Base-by-base conservation (phyloP, 305 asterid genomes). In the Stenogyne calaminthoides region DNA sequence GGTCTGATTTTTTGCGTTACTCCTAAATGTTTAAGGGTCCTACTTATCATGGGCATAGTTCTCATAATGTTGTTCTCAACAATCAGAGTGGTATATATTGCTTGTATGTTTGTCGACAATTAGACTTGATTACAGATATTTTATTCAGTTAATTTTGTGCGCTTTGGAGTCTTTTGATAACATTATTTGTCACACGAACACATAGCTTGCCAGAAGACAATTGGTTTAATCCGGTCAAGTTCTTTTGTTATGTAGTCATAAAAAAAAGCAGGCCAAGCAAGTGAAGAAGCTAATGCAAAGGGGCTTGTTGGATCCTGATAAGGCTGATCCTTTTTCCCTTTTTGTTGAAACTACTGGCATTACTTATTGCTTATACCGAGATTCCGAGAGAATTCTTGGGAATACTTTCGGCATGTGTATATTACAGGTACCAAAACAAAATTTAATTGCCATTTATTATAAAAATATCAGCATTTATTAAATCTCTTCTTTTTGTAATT, bases 381-480 rank as follows among this genome's bases (percentile, higher is more conserved):
- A 95, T 78, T 92, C 99, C 2, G 96, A 95, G 82, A 86, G 94
- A 81, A 78, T 92, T 78, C 95, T 92, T 42, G 98, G 99, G 11
- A 91, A 95, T 77, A 95, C 99, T 19, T 95, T 86, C 75, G 97
- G 92, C 87, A 92, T 95, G 99, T 95, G 99, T 81, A 81, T 95
- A 82, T 84, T 95, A 74, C 99, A 95, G 99, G 99, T 95, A 77
- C 22, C 27, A 74, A 22, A 64, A 60, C 27, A 74, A 22, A 61
- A 60, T 27, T 56, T 34, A 34, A 44, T 44, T 73, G 69, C 49
- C 60, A 6, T 71, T 72, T 44, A 44, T 42, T 42, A 19, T 19
- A 73, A 56, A 42, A 65, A 6, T 46, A 51, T 56, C 34, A 69
- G 70, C 68, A 39, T 61, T 10, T 16, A 6, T n/a, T 16, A n/a